Base-by-base conservation (phyloP, 768 basidiomycete genomes). In the Russula sp. region DNA sequence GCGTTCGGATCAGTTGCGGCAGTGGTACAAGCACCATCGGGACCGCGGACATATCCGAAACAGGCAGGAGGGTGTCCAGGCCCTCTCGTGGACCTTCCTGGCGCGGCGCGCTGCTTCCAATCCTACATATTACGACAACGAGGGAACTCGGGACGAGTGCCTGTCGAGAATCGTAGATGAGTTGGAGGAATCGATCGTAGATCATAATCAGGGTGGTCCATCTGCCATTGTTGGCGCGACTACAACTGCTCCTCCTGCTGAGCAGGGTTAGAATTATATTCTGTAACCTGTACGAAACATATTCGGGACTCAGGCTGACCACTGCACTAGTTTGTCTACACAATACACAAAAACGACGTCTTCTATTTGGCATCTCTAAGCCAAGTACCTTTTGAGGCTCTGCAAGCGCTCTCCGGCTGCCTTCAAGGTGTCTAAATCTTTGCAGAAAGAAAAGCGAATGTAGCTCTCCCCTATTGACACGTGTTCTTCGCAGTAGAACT, bases 401-500 rank as follows among this genome's bases (percentile, higher is more conserved):
- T 88, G 81, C 22, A 99, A 77, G n/a, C 92, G 84, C 71, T 90
- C 87, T 26, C 86, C 88, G n/a, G 97, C 97, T 24, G 77, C 79
- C 64, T 78, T 82, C 18, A 99, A 81, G 0, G 93, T 96, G 48
- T 91, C 92, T 22, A 86, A 67, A 71, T 98, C 96, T 73, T 99
- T 99, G 81, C 97, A 98, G 80, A 97, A 94, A 1, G 94, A 89
- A 73, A 98, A 98, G 61, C 93, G 84, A 24, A 83, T 86, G 72
- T 88, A 96, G 53, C 79, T 86, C 74, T 96, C 94, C 30, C 95
- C 95, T 60, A 97, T 92, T 62, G 76, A 75, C 30, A 86, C 81
- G 72, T 98, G 95, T 62, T 92, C 90, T 69, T 86, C 81, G 72
- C 92, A 94, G 76, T 96, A 98, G 76, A 98, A 98, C 92, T 95